phyloP scores from a whole-genome alignment of 2,329 filamentous ascomycete genomes.

The Aspergillus tubingensis region DNA sequence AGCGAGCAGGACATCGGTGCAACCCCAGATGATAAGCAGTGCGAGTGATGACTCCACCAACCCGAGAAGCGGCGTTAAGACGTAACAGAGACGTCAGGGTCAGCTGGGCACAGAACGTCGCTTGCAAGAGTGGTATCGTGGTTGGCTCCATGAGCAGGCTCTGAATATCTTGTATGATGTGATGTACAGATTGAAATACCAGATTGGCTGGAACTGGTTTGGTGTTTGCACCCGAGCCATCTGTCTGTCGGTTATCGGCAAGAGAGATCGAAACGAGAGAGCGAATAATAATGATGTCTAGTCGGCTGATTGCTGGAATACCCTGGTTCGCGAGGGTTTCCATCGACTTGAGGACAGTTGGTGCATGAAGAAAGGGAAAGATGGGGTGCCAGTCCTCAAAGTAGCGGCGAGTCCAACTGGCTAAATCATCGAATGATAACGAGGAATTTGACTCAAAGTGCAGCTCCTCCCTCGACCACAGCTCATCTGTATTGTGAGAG shows the following conservation, averaged over 20 bases:
- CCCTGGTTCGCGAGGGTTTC: conserved; percentile 46
- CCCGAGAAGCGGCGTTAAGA: conserved; percentile 58
- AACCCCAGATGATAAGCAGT: conserved; percentile 60
- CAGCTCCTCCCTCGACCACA: conserved; percentile 37
- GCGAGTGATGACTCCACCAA: conserved; percentile 58
- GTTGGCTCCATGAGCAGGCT: conserved; percentile 51
- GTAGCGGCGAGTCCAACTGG: conserved; percentile 55
- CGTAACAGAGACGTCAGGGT: conserved; percentile 60
- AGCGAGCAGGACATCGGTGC: conserved; percentile 59
- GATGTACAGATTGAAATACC: conserved; percentile 53
- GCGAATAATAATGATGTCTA: conserved; percentile 49
- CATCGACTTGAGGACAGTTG: conserved; percentile 51
- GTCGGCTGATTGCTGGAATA: conserved; percentile 28
- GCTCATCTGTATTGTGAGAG: conserved; percentile 1
- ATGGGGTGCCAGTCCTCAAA: conserved; percentile 62
- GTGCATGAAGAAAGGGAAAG: conserved; percentile 59
- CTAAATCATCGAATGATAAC: conserved; percentile 54
- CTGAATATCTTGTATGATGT: conserved; percentile 54
- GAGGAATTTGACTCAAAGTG: conserved; percentile 34
- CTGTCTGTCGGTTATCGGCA: conserved; percentile 53
- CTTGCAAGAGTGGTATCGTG: conserved; percentile 52
- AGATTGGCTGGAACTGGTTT: conserved; percentile 46
- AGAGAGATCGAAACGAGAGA: conserved; percentile 57
- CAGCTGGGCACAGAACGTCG: conserved; percentile 56
- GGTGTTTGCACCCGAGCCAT: conserved; percentile 9